Evolutionary conservation across 1,284 basidiomycete genomes (phyloP).

Genomic region (Exobasidium cylindrosporum): DNA sequence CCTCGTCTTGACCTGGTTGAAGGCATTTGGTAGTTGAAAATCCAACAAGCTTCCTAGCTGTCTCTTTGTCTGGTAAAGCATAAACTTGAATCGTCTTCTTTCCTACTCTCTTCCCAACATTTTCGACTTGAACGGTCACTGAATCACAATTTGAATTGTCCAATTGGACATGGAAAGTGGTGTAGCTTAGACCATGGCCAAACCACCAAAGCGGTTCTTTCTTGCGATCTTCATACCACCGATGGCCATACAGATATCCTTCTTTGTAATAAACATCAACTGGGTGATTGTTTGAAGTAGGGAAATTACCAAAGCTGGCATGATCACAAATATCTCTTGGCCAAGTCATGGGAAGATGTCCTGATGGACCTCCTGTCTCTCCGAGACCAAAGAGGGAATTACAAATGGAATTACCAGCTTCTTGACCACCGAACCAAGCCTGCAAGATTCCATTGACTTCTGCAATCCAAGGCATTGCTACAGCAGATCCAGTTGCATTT

Average conservation of each 20-base stretch:
- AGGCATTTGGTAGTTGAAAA: background rate
- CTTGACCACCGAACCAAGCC: slow-evolving; percentile 19
- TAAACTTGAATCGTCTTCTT: too few relatives aligned
- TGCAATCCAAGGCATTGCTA: slow-evolving; percentile 14
- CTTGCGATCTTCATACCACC: background rate
- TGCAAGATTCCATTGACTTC: background rate
- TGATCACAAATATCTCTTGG: background rate
- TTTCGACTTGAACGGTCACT: too few relatives aligned
- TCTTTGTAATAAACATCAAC: background rate
- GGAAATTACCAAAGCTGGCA: background rate
- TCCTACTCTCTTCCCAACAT: too few relatives aligned
- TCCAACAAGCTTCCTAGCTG: slow-evolving; percentile 1
- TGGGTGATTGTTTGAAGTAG: background rate
- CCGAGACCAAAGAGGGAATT: background rate
- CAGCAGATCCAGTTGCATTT: slow-evolving; percentile 10
- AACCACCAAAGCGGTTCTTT: background rate
- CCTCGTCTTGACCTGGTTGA: background rate
- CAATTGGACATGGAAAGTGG: too few relatives aligned
- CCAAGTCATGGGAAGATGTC: slow-evolving; percentile 2
- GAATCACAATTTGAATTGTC: too few relatives aligned
- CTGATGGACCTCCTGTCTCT: background rate
- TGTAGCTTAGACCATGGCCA: background rate
- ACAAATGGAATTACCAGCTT: slow-evolving; percentile 2
- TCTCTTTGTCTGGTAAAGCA: too few relatives aligned
- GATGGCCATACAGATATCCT: background rate